Evolutionary conservation across 495 filamentous ascomycete genomes (phyloP).

Genomic region (Polyplosphaeria fusca): DNA sequence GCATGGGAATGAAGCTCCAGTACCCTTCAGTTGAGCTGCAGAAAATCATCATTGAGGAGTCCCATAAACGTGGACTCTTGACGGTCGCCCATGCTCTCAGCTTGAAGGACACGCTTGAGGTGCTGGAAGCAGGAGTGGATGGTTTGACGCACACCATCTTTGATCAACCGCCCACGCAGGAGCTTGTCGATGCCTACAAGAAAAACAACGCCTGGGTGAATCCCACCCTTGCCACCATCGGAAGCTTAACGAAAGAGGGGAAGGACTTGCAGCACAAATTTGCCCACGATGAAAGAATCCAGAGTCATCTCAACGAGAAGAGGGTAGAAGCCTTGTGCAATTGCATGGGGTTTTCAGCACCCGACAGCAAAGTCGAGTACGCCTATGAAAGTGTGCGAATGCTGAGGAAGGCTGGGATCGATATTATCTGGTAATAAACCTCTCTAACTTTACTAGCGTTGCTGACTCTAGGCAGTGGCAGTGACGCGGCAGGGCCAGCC

Average conservation of each 20-base stretch:
- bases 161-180: slow-evolving; percentile 36
- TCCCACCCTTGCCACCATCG: slow-evolving; percentile 38
- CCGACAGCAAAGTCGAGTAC: slow-evolving; percentile 29
- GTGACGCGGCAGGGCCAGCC: slow-evolving; percentile 38
- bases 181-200: slow-evolving; percentile 40
- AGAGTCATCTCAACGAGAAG: slow-evolving; percentile 32
- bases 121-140: slow-evolving; percentile 39
- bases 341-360: slow-evolving; percentile 36
- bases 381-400: slow-evolving; percentile 39
- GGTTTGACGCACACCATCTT: slow-evolving; percentile 38
- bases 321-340: slow-evolving; percentile 31
- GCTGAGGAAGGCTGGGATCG: slow-evolving; percentile 37
- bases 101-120: slow-evolving; percentile 37
- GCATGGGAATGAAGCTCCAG: slow-evolving; percentile 32
- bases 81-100: slow-evolving; percentile 38
- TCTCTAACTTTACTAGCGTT: neutral
- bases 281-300: slow-evolving; percentile 37
- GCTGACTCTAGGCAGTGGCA: slow-evolving; percentile 30
- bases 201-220: slow-evolving; percentile 39
- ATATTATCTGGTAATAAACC: slow-evolving; percentile 36
- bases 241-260: slow-evolving; percentile 38
- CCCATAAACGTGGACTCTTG: slow-evolving; percentile 35
- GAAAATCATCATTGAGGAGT: slow-evolving; percentile 35
- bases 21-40: slow-evolving; percentile 39
- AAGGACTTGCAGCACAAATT: slow-evolving; percentile 35